These are phyloP conservation scores for Phytopythium sindhum DNA, from an alignment of 352 stramenopile genomes.

Conservation along the genomic window DNA sequence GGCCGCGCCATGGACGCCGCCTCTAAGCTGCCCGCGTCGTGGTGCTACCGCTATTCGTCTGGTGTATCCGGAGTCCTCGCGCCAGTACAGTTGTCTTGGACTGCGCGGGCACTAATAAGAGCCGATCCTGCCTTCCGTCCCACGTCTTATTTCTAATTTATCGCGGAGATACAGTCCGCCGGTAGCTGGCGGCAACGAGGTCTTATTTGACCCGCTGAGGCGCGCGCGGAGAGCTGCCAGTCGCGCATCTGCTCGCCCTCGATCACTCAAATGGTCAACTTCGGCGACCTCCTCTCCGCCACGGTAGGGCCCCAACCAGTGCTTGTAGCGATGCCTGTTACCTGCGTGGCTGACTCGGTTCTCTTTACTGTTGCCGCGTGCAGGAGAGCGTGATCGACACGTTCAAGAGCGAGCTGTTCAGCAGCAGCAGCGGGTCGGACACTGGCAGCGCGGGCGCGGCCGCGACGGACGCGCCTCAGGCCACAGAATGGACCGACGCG, in stretches of 20 bases:
- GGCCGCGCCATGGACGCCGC: too few relatives aligned
- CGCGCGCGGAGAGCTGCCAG: not conserved
- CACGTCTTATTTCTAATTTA: not conserved
- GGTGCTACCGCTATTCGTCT: too few relatives aligned
- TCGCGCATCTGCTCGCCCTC: not conserved
- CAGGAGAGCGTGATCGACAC: slow-evolving; percentile 3
- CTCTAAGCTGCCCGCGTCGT: too few relatives aligned
- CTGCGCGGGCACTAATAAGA: too few relatives aligned
- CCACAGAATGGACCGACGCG: not conserved
- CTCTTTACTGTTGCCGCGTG: not conserved
- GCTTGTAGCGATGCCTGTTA: not conserved
- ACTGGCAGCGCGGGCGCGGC: not conserved
- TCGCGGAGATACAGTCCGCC: not conserved
- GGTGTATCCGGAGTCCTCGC: too few relatives aligned
- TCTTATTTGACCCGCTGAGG: not conserved
- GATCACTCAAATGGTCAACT: slow-evolving; percentile 1
- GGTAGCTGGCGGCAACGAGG: too few relatives aligned
- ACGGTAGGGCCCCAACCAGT: slow-evolving; percentile 3
- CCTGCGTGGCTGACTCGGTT: not conserved
- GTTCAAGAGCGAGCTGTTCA: slow-evolving; percentile 7
- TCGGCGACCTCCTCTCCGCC: slow-evolving; percentile 7
- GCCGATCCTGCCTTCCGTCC: not conserved
- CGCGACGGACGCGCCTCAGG: not conserved
- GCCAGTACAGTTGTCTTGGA: too few relatives aligned
- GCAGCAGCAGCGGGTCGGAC: not conserved